Base-by-base conservation (phyloP, 768 basidiomycete genomes). In the Lyophyllum semitale region DNA sequence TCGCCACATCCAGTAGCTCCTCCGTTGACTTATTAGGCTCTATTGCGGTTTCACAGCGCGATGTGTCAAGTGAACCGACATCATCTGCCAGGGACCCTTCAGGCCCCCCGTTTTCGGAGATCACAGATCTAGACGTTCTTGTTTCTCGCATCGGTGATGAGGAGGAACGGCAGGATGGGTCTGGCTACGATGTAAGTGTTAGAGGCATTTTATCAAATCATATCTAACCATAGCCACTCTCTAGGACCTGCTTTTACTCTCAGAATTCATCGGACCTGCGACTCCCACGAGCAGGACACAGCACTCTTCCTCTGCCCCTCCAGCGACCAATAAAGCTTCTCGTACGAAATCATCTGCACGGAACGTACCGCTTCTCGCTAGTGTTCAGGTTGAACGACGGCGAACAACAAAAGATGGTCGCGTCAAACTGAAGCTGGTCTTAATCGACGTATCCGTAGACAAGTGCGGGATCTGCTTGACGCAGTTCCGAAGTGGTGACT, bases 381-480 rank as follows among this genome's bases (percentile, higher is more conserved):
- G 63, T 57, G 73, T 91, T 62, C 81, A 83, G 58, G 73, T 89
- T 13, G 72, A 80, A 67, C 80, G 86, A 20, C 76, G 81, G 49
- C 79, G 89, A 22, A 76, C 77, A 45, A 82, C 81, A 45, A 74
- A 74, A 59, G 81, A 88, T 61, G 89, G 89, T 5, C 84, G 84
- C 40, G 76, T 84, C 51, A 91, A 91, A 73, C 62, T 89, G 42
- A 92, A 90, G 72, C 68, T 91, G 46, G 74, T 77, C 8, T 66
- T 91, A 47, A 71, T 89, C 18, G 90, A 85, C 35, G 73, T 79
- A 13, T 63, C 75, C 1, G 88, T 92, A 30, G 83, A 87, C 58
- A 82, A 82, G 63, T 93, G 91, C 68, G 80, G 84, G 37, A 85
- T 91, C 47, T 92, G 91, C 66, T 71, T 90, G 66, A 79, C 77